These are phyloP conservation scores for Ceratocystis lukuohia DNA, from an alignment of 2,329 filamentous ascomycete genomes.

Conservation along the genomic window DNA sequence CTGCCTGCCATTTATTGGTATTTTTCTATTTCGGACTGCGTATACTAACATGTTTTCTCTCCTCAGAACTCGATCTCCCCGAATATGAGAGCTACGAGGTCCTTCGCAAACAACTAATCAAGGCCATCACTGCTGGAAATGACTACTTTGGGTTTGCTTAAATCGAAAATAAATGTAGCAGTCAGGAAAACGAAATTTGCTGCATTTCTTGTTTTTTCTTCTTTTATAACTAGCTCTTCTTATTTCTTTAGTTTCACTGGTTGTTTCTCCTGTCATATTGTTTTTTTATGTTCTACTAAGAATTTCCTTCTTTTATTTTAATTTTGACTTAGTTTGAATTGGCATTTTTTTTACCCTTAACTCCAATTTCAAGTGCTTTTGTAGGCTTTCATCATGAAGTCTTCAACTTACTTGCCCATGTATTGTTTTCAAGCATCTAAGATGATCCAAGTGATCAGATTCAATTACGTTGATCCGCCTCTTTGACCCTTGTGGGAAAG, in stretches of 20 bases:
- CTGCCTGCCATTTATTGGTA: not conserved
- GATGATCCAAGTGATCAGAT: not conserved
- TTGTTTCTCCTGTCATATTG: slow-evolving; percentile 5
- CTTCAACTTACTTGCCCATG: not conserved
- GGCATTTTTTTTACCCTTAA: not conserved
- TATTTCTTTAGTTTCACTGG: slow-evolving; percentile 7
- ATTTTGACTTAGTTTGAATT: not conserved
- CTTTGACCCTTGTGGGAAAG: too few species aligned
- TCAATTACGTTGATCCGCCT: too few species aligned
- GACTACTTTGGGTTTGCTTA: slow-evolving; percentile 97
- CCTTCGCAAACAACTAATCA: slow-evolving; percentile 76
- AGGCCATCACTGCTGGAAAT: slow-evolving; percentile 93
- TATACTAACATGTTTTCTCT: not conserved
- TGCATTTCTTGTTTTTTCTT: slow-evolving; percentile 11
- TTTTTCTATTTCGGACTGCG: slow-evolving; percentile 26
- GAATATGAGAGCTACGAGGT: slow-evolving; percentile 95
- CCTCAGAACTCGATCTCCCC: slow-evolving; percentile 81
- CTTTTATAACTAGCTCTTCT: not conserved
- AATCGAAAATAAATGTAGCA: slow-evolving; percentile 20
- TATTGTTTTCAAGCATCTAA: slow-evolving; percentile 3
- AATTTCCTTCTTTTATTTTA: slow-evolving; percentile 4
- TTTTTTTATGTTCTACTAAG: not conserved
- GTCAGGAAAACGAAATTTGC: slow-evolving; percentile 10
- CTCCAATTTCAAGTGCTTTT: not conserved
- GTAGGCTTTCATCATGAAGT: too few species aligned